Conservation (phyloP, 2,329 filamentous ascomycete species). For the Fusarium sp. region DNA sequence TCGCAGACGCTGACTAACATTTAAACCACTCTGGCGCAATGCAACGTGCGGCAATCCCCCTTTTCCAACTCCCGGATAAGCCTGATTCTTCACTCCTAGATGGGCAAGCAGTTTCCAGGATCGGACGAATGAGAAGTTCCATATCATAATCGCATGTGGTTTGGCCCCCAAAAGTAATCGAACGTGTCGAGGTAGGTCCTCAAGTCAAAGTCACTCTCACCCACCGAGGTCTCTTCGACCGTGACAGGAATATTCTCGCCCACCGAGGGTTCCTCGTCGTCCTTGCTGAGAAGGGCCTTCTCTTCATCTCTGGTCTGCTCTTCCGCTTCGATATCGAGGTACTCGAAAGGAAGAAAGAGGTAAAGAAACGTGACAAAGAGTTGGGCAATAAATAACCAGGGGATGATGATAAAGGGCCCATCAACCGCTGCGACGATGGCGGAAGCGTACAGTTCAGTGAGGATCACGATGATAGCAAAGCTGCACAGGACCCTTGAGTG, state of each 20-base stretch:
- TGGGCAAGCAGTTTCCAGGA: neutral
- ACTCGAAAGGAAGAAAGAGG: neutral
- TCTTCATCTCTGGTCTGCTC: neutral
- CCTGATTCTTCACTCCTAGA: neutral
- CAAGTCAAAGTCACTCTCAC: too few species aligned
- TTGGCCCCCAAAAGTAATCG: too few species aligned
- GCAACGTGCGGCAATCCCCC: neutral
- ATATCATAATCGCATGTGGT: too few species aligned
- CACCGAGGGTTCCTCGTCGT: neutral
- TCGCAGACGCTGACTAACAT: too few species aligned
- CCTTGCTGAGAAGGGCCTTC: neutral
- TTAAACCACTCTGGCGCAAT: neutral
- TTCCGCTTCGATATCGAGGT: neutral
- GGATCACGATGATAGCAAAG: neutral
- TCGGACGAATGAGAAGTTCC: neutral
- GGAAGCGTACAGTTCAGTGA: slow-evolving; percentile 9
- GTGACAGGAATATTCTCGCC: neutral
- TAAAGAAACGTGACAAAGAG: neutral
- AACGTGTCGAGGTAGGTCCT: too few species aligned
- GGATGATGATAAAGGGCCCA: neutral
- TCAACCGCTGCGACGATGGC: neutral
- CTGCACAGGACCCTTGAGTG: neutral
- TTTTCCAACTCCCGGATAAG: too few species aligned
- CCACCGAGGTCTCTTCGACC: too few species aligned
- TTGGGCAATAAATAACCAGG: slow-evolving; percentile 3